A percentile compares a stretch with the other conserved stretches of the same genome.
These are phyloP conservation scores for Nakazawaea pomicola DNA, from an alignment of 805 yeast genomes.

Conservation along the genomic window DNA sequence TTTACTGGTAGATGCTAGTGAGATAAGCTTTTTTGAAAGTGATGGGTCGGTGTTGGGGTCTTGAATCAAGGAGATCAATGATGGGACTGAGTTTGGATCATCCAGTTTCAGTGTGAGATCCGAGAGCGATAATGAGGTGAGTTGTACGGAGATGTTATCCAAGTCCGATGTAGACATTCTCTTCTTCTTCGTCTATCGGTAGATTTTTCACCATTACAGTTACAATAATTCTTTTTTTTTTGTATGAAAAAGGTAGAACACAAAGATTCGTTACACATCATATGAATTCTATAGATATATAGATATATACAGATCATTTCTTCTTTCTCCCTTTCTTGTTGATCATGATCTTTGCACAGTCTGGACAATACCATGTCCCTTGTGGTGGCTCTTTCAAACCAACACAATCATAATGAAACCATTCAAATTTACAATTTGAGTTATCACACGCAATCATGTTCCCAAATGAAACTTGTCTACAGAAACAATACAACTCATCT, in stretches of 20 bases:
- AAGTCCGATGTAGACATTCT: too few relatives aligned
- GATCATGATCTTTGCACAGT: conserved; percentile 46
- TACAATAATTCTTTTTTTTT: background rate
- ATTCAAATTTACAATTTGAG: conserved; percentile 79
- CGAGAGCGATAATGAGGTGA: too few relatives aligned
- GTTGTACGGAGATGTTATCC: too few relatives aligned
- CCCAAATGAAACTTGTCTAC: conserved; percentile 86
- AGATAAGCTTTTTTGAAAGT: too few relatives aligned
- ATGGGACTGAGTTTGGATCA: too few relatives aligned
- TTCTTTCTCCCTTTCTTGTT: conserved; percentile 23
- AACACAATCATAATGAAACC: conserved; percentile 97
- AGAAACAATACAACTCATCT: conserved; percentile 76
- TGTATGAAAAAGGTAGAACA: background rate
- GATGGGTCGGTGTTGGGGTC: too few relatives aligned
- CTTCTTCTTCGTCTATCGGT: too few relatives aligned
- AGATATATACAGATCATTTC: conserved; percentile 10
- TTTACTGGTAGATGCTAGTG: too few relatives aligned
- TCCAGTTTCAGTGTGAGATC: too few relatives aligned
- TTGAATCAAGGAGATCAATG: too few relatives aligned
- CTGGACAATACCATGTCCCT: conserved; percentile 96
- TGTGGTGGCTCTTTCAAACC: conserved; percentile 91
- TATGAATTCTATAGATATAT: background rate
- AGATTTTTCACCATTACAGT: too few relatives aligned
- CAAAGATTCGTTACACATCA: background rate
- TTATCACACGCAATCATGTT: conserved; percentile 74